Evolutionary conservation across 139 green algal genomes (phyloP), one percentile per base, ranked within the genome.

Genomic region (Astrephomene gubernaculifera): DNA sequence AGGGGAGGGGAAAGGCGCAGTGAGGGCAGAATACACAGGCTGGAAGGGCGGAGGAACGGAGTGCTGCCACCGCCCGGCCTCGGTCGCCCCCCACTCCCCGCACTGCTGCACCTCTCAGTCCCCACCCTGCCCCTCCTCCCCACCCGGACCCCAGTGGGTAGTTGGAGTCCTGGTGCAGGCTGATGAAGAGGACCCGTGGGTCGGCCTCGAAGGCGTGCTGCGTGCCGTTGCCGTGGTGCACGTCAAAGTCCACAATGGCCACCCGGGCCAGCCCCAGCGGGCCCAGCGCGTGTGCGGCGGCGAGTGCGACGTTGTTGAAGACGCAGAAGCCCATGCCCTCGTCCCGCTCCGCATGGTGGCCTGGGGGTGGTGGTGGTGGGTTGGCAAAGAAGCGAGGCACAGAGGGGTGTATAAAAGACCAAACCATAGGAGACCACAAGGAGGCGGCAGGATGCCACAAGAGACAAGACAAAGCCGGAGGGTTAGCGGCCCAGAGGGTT

Each of bases 221-320:
- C 25, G 83, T 90, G 86, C 85, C 89, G 81, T 92, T 90, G 53
- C 87, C 87, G 71, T 91, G 83, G 80, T 88, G 85, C 63, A 90
- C 57, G 44, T 74, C 78, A 8, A 88, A 93, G 78, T 95, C 93
- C 31, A 95, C 82, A 1, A 96, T 87, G 10, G 93, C 87, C 25
- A 96, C 84, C 2, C 90, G 79, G 35, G 68, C 1, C 43, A 94
- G 86, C 3, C 90, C 89, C 65, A 91, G 86, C 25, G 64, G 60
- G 54, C 90, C 45, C 65, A 92, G 80, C 22, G 91, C 91, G 33
- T 64, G 43, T 4, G 78, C 78, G n/a, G 63, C 78, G 38, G 86
- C 80, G 4, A 97, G 80, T 0, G 90, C 94, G n/a, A 94, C 88
- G 79, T 96, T 96, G 91, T 95, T 95, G 87, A 95, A 95, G 54